Base-by-base conservation (phyloP, 1,139 yeast genomes). In the Casaregolazyma lundiana region DNA sequence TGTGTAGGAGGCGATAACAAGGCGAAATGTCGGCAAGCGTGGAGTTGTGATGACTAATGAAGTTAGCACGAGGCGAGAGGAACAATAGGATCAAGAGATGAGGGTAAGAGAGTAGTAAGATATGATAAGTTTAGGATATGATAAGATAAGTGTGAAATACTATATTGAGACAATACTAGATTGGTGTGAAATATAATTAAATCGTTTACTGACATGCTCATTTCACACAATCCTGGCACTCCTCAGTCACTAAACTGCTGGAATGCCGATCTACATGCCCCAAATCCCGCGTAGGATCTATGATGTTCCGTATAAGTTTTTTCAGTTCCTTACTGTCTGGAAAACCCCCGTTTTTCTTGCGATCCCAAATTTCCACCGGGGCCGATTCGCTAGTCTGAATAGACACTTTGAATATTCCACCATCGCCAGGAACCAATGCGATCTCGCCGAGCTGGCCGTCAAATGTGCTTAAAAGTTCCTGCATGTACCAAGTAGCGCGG, bases 401-500 rank as follows among this genome's bases (percentile, higher is more conserved):
- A 2, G 65, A 63, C 8, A 80, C 73, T 30, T 66, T 61, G 54
- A 80, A 80, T 6, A 75, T 72, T 1, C 86, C 86, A 4, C 80
- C 66, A 2, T 66, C 67, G 4, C 72, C 71, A 2, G 86, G 85
- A 4, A 67, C 61, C 49, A 81, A 59, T 0, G 79, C 67, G 2
- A 80, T 75, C 47, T 80, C 82, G 8, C 78, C 80, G 4, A 80
- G 55, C 48, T 69, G 63, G 49, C 66, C 57, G 45, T 76, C 77
- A 59, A 80, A 81, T 0, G 87, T 81, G 48, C 78, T 78, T 24
- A 80, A 61, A 2, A 81, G 67, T 60, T 80, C 87, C 57, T 80
- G 86, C 19, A 74, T 67, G 51, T 78, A 79, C 86, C 86, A 81
- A 0, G 80, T 72, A 1, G 85, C 83, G n/a, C 87, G 65, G 21